Conservation (phyloP, 2,329 filamentous ascomycete genomes). For the Fusarium sp. region DNA sequence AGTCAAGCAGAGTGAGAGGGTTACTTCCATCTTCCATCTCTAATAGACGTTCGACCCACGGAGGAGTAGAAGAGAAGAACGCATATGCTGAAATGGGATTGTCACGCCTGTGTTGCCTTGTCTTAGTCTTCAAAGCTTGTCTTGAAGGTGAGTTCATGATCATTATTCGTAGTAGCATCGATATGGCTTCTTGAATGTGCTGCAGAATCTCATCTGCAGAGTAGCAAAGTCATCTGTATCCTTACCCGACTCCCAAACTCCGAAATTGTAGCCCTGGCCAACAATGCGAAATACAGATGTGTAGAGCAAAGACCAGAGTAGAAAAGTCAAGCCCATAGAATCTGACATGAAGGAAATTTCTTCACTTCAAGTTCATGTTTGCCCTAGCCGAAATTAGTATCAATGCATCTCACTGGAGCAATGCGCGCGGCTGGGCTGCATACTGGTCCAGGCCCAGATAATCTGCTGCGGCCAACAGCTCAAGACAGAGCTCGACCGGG, state of each 20-base stretch:
- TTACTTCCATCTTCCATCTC: slow-evolving; percentile 59
- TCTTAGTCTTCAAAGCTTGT: background rate
- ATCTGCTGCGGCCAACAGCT: slow-evolving; percentile 79
- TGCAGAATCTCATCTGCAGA: background rate
- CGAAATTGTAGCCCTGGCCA: background rate
- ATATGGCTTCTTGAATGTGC: slow-evolving; percentile 7
- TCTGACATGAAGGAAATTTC: background rate
- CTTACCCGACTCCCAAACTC: slow-evolving; percentile 37
- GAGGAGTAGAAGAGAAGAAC: slow-evolving; percentile 57
- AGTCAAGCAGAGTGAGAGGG: slow-evolving; percentile 62
- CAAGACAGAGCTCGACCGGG: slow-evolving; percentile 77
- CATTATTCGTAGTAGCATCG: slow-evolving; percentile 30
- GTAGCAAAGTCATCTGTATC: slow-evolving; percentile 15
- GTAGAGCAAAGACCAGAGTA: background rate
- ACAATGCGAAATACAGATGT: background rate
- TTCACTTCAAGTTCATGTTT: slow-evolving; percentile 51
- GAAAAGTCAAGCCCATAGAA: background rate
- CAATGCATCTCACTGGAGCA: slow-evolving; percentile 31
- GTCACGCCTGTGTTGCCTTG: slow-evolving; percentile 11
- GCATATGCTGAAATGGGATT: slow-evolving; percentile 62
- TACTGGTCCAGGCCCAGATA: slow-evolving; percentile 72
- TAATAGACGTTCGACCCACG: slow-evolving; percentile 63
- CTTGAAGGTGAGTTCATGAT: slow-evolving; percentile 22
- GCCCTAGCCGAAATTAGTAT: slow-evolving; percentile 48
- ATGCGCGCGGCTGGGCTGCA: slow-evolving; percentile 47